phyloP scores from a whole-genome alignment of 2,329 filamentous ascomycete species.

The Epichloe glyceriae region DNA sequence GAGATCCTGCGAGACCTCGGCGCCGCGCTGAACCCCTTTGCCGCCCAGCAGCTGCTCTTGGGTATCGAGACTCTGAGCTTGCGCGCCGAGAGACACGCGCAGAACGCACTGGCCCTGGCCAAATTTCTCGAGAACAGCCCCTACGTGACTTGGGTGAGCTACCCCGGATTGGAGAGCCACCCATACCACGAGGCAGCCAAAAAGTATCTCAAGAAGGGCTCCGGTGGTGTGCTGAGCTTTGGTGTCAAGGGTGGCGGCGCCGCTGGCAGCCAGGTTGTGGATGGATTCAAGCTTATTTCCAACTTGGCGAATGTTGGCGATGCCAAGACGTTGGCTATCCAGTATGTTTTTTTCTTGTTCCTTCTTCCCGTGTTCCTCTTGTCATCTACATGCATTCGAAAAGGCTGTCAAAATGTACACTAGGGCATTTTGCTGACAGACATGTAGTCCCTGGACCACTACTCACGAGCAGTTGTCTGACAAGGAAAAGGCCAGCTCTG shows the following conservation, averaged over 20 bases:
- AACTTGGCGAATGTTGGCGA: slow-evolving; percentile 96
- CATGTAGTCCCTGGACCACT: slow-evolving; percentile 63
- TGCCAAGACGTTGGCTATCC: slow-evolving; percentile 87
- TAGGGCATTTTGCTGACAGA: background rate
- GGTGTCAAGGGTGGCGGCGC: slow-evolving; percentile 78
- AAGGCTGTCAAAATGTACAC: background rate
- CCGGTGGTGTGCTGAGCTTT: slow-evolving; percentile 83
- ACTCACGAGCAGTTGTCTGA: slow-evolving; percentile 87
- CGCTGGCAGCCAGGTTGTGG: slow-evolving; percentile 81
- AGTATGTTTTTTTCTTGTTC: slow-evolving; percentile 26
- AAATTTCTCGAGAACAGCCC: slow-evolving; percentile 71
- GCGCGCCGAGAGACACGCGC: slow-evolving; percentile 72
- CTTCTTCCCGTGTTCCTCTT: background rate
- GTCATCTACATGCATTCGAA: no score
- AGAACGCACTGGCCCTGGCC: slow-evolving; percentile 70
- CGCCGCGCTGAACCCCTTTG: slow-evolving; percentile 74
- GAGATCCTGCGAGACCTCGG: slow-evolving; percentile 86
- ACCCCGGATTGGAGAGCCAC: slow-evolving; percentile 78
- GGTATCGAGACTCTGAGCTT: slow-evolving; percentile 84
- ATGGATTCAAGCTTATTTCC: slow-evolving; percentile 87
- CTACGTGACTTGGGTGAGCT: slow-evolving; percentile 86
- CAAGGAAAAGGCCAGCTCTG: slow-evolving; percentile 66
- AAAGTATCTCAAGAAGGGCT: slow-evolving; percentile 75
- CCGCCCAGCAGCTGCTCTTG: slow-evolving; percentile 79
- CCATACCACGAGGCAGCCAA: slow-evolving; percentile 67